Conservation (phyloP, 495 filamentous ascomycete genomes). For the Astrocystis sublimbata region DNA sequence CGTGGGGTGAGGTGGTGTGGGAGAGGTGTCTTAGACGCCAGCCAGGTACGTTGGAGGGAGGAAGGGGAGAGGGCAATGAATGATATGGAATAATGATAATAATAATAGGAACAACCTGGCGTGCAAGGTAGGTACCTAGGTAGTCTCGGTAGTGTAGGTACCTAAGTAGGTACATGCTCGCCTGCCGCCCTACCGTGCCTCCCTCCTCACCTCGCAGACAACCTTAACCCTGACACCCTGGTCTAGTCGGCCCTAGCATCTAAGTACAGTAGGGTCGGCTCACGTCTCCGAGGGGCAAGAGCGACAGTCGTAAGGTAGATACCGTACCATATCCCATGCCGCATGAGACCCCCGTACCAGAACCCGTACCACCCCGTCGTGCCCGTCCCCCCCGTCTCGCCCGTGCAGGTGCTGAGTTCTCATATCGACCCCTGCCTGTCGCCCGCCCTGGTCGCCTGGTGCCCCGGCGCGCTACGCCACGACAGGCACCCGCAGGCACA, state of each 20-base stretch:
- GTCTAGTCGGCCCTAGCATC: slow-evolving; percentile 14
- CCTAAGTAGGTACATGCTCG: too few relatives aligned
- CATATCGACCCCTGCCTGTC: not conserved
- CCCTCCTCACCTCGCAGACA: not conserved
- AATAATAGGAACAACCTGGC: slow-evolving; percentile 15
- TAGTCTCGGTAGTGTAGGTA: too few relatives aligned
- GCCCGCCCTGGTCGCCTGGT: not conserved
- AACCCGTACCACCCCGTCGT: slow-evolving; percentile 5
- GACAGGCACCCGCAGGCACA: not conserved
- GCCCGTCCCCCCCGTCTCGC: too few relatives aligned
- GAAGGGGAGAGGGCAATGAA: not conserved
- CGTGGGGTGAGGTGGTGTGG: slow-evolving; percentile 5
- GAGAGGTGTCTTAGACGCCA: slow-evolving; percentile 18
- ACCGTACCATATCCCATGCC: too few relatives aligned
- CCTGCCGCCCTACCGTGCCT: not conserved
- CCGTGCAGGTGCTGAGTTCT: not conserved
- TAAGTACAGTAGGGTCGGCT: slow-evolving; percentile 17
- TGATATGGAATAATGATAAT: not conserved
- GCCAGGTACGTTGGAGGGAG: slow-evolving; percentile 12
- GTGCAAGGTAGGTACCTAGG: not conserved
- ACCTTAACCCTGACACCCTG: too few relatives aligned
- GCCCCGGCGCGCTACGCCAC: not conserved
- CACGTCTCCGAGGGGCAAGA: slow-evolving; percentile 21
- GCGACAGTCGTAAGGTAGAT: slow-evolving; percentile 19
- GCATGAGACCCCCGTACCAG: not conserved